Conservation (phyloP, 768 basidiomycete species). For the Mrakia frigida region DNA sequence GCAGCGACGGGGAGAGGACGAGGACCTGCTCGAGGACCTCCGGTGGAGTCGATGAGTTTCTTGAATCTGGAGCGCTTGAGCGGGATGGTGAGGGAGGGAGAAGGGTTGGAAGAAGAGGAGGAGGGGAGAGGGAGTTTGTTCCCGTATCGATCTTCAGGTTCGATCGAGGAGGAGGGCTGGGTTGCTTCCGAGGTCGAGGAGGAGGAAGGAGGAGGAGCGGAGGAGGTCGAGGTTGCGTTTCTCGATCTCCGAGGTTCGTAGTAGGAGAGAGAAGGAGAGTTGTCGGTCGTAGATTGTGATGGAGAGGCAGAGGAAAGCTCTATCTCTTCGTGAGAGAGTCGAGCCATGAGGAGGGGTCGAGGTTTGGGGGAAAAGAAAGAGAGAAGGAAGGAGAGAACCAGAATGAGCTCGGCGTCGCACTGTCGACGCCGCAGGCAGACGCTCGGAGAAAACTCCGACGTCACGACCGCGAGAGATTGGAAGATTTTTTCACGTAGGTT, state of each 20-base stretch:
- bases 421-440: too few species aligned
- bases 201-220: too few species aligned
- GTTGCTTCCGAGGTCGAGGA: too few species aligned
- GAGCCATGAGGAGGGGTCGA: not conserved
- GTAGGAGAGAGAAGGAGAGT: not conserved
- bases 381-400: not conserved
- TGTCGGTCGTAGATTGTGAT: too few species aligned
- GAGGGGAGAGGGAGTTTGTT: not conserved
- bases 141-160: not conserved
- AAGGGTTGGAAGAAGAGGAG: not conserved
- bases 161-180: not conserved
- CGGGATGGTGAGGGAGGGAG: not conserved
- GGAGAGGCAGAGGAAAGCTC: not conserved
- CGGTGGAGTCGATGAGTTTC: not conserved
- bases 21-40: not conserved
- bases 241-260: too few species aligned
- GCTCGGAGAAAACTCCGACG: too few species aligned
- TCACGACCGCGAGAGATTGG: too few species aligned
- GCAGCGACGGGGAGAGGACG: not conserved
- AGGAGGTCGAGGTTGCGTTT: too few species aligned
- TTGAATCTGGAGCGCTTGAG: too few species aligned
- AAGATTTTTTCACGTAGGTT: too few species aligned
- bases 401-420: not conserved
- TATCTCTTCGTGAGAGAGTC: not conserved
- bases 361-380: not conserved